These are phyloP conservation scores for Suillus placidus DNA, from an alignment of 768 basidiomycete species.

Conservation along the genomic window DNA sequence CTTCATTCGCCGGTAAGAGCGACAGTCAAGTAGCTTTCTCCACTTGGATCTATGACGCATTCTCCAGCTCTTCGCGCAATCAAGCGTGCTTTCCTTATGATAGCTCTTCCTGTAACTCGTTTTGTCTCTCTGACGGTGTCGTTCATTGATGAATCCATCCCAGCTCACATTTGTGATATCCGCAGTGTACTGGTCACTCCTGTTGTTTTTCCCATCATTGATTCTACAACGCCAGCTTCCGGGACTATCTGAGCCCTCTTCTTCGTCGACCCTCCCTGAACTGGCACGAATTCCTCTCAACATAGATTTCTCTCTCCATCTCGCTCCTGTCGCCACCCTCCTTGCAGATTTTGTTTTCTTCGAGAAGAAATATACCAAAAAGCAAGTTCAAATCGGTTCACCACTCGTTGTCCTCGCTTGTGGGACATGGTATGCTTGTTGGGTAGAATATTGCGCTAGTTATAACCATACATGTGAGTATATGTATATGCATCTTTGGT, in stretches of 20 bases:
- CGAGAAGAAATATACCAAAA: conserved; percentile 55
- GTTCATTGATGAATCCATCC: not conserved
- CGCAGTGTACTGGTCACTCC: conserved; percentile 70
- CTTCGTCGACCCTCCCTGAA: conserved; percentile 10
- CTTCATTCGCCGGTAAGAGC: conserved; percentile 37
- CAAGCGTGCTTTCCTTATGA: conserved; percentile 62
- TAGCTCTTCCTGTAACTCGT: conserved; percentile 61
- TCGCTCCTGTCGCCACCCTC: conserved; percentile 57
- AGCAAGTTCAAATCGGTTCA: conserved; percentile 15
- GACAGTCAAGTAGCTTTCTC: not conserved
- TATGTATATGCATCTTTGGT: conserved; percentile 26
- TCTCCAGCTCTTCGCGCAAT: conserved; percentile 33
- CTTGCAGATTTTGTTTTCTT: conserved; percentile 69
- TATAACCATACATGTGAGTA: conserved; percentile 65
- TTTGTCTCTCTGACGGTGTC: conserved; percentile 2
- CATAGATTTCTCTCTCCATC: conserved; percentile 69
- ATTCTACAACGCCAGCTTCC: conserved; percentile 44
- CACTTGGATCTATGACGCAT: not conserved
- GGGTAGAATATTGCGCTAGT: conserved; percentile 68
- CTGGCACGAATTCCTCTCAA: conserved; percentile 48
- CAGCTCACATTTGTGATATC: conserved; percentile 52
- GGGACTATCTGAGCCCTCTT: not conserved
- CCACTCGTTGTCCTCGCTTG: conserved; percentile 26
- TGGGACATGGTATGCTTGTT: conserved; percentile 55
- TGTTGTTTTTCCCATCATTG: conserved; percentile 55